phyloP scores from a whole-genome alignment of 495 filamentous ascomycete genomes.

The Podospora sp. region DNA sequence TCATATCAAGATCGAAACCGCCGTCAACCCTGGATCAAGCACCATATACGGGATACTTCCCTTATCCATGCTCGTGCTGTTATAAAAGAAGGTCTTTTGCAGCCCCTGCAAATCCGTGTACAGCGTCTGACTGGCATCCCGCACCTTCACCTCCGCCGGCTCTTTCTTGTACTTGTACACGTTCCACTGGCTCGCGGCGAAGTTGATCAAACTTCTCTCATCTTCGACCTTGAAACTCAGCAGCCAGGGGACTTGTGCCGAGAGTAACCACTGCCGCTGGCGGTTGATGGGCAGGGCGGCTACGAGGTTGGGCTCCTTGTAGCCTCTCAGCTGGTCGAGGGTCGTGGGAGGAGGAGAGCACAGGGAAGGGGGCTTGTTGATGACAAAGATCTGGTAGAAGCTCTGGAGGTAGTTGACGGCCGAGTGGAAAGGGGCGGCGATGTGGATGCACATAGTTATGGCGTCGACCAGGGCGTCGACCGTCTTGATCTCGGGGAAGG shows the following conservation, averaged over 20 bases:
- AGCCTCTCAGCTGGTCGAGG: conserved; percentile 29
- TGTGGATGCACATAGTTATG: conserved; percentile 63
- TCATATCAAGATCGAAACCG: conserved; percentile 46
- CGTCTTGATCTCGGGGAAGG: conserved; percentile 72
- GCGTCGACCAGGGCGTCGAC: conserved; percentile 81
- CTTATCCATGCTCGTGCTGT: conserved; percentile 33
- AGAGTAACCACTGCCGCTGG: conserved; percentile 45
- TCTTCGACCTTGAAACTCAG: conserved; percentile 47
- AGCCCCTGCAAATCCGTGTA: conserved; percentile 33
- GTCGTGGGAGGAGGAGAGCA: conserved; percentile 37
- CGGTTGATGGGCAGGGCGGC: conserved; percentile 44
- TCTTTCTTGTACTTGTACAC: conserved; percentile 32
- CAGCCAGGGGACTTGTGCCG: conserved; percentile 48
- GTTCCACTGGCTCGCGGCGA: conserved; percentile 39
- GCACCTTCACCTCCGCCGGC: conserved; percentile 18
- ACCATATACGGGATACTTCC: conserved; percentile 47
- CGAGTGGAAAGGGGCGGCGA: conserved; percentile 52
- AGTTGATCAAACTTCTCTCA: conserved; percentile 42
- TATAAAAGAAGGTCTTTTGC: conserved; percentile 30
- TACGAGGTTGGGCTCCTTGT: conserved; percentile 42
- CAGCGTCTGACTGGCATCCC: conserved; percentile 30
- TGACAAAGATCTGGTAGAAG: conserved; percentile 52
- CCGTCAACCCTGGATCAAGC: conserved; percentile 44
- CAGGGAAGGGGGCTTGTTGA: conserved; percentile 47
- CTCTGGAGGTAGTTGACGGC: conserved; percentile 56